Conservation (phyloP, 129 eudicot species). For the Smallanthus sonchifolius region DNA sequence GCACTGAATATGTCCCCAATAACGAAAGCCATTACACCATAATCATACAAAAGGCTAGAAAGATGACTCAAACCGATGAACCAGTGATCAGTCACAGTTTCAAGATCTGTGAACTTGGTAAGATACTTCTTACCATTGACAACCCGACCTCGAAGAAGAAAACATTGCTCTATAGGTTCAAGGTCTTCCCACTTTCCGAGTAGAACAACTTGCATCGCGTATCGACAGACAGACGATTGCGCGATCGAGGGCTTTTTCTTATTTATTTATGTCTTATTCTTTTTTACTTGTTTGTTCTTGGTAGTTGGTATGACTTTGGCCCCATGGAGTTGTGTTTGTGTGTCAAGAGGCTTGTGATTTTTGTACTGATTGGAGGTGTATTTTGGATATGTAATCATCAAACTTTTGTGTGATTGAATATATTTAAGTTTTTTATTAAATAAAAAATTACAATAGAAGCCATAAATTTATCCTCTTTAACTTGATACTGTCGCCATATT, state of each 20-base stretch:
- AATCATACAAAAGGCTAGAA: conserved; percentile 56
- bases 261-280: not conserved
- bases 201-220: conserved; percentile 44
- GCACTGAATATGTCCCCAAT: conserved; percentile 64
- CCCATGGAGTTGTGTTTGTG: not conserved
- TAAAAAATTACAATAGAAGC: too few relatives aligned
- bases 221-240: conserved; percentile 9
- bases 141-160: conserved; percentile 80
- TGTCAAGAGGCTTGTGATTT: not conserved
- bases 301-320: not conserved
- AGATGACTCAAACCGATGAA: conserved; percentile 58
- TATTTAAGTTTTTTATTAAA: too few relatives aligned
- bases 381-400: not conserved
- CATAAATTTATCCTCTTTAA: too few relatives aligned
- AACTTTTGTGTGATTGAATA: too few relatives aligned
- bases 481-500: too few relatives aligned
- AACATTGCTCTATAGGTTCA: conserved; percentile 78
- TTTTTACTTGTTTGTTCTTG: not conserved
- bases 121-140: conserved; percentile 67
- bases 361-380: not conserved
- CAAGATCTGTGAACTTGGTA: conserved; percentile 64
- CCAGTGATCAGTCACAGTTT: conserved; percentile 63
- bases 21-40: conserved; percentile 51
- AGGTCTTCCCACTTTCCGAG: conserved; percentile 46
- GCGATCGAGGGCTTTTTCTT: not conserved